Conservation (phyloP, 2,329 filamentous ascomycete genomes). For the Hypomyces rosellus region DNA sequence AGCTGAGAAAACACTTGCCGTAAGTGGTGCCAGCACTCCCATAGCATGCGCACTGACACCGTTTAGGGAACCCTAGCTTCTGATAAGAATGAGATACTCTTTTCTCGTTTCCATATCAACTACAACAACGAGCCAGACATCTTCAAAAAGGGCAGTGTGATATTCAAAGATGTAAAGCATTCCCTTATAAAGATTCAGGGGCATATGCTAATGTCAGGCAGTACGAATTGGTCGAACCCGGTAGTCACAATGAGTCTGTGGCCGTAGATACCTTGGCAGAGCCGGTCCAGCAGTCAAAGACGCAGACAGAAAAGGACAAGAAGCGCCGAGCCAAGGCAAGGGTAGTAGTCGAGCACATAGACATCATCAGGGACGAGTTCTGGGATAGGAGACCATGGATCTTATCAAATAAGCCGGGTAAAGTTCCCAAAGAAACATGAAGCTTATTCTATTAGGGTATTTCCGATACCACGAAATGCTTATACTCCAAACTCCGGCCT, state of each 20-base stretch:
- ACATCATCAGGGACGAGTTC: conserved; percentile 93
- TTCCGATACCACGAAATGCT: conserved; percentile 4
- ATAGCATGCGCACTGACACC: conserved; percentile 15
- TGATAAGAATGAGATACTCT: conserved; percentile 96
- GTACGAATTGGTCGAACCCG: conserved; percentile 65
- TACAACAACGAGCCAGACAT: conserved; percentile 96
- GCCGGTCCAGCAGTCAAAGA: conserved; percentile 59
- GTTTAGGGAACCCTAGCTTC: conserved; percentile 69
- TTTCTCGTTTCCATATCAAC: conserved; percentile 82
- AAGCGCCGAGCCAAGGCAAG: conserved; percentile 76
- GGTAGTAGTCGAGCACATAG: conserved; percentile 77
- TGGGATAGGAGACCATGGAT: conserved; percentile 87
- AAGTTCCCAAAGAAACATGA: conserved; percentile 55
- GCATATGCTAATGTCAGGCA: conserved; percentile 28
- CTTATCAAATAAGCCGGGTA: conserved; percentile 66
- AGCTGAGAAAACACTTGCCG: conserved; percentile 74
- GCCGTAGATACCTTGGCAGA: conserved; percentile 46
- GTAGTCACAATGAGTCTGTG: conserved; percentile 38
- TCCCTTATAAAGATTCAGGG: neutral
- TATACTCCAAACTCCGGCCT: conserved; percentile 21
- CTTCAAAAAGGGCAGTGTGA: conserved; percentile 85
- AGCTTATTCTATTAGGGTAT: conserved; percentile 25
- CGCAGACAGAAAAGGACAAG: conserved; percentile 74
- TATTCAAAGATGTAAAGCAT: conserved; percentile 69
- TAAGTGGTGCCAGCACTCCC: conserved; percentile 26